These are phyloP conservation scores for Pseudognaphalium luteoalbum DNA, from an alignment of 129 eudicot genomes.

Conservation along the genomic window DNA sequence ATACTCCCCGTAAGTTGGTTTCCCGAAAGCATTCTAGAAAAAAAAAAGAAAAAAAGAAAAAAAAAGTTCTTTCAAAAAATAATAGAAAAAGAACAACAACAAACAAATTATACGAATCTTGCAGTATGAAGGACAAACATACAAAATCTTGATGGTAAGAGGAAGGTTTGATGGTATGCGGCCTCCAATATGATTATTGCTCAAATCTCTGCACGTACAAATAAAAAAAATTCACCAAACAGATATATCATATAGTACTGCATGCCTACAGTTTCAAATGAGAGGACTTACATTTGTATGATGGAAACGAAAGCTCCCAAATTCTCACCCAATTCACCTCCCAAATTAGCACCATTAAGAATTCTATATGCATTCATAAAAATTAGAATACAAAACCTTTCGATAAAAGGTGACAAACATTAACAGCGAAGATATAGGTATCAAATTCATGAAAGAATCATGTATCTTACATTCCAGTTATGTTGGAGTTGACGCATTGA, in stretches of 20 bases:
- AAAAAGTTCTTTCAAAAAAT: conserved; percentile 8
- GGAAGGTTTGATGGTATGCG: conserved; percentile 74
- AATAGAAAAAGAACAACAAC: neutral
- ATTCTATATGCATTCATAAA: conserved; percentile 48
- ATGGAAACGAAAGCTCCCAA: conserved; percentile 70
- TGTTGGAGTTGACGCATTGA: conserved; percentile 78
- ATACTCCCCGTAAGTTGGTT: conserved; percentile 75
- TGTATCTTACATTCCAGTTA: conserved; percentile 77
- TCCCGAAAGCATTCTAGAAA: conserved; percentile 58
- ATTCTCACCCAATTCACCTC: conserved; percentile 69
- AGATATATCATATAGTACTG: neutral
- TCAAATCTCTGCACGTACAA: conserved; percentile 56
- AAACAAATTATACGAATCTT: neutral
- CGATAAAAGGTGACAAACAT: neutral
- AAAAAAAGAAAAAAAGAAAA: too few species aligned
- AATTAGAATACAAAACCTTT: conserved; percentile 4
- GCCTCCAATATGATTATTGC: conserved; percentile 93
- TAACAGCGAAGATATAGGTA: neutral
- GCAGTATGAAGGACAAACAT: conserved; percentile 38
- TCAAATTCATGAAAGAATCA: conserved; percentile 7
- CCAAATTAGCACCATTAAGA: conserved; percentile 74
- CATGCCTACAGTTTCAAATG: neutral
- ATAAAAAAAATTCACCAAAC: neutral
- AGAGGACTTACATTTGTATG: conserved; percentile 67
- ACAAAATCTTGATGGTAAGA: conserved; percentile 68